A percentile compares a stretch with the other conserved stretches of the same genome.
Conservation (phyloP, 2,329 filamentous ascomycete species). For the Venturia effusa region DNA sequence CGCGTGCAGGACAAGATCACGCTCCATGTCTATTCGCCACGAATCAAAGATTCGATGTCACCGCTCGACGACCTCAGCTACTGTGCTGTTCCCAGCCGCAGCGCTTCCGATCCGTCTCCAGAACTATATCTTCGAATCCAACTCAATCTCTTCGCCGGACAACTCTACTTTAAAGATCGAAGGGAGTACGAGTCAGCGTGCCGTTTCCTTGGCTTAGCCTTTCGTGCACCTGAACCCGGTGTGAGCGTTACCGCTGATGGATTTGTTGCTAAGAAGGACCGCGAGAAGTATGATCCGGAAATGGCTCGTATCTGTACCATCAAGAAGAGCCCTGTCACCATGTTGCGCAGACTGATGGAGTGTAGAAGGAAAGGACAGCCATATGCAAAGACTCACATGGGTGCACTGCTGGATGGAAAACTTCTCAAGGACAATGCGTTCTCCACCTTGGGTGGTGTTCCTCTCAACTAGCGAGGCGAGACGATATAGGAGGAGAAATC, state of each 20-base stretch:
- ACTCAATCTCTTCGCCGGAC: slow-evolving; percentile 58
- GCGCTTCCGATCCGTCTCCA: slow-evolving; percentile 2
- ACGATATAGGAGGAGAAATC: slow-evolving; percentile 38
- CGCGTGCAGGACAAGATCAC: slow-evolving; percentile 22
- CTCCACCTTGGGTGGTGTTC: slow-evolving; percentile 31
- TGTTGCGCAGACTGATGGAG: background rate
- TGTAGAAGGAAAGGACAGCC: background rate
- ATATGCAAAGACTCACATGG: background rate
- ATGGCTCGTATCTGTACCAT: background rate
- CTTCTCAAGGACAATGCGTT: background rate
- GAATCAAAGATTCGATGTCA: slow-evolving; percentile 26
- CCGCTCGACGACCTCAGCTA: slow-evolving; percentile 37
- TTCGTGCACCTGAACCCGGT: background rate
- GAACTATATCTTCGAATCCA: slow-evolving; percentile 22
- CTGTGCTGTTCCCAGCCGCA: slow-evolving; percentile 27
- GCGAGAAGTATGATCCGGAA: background rate
- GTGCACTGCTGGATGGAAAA: background rate
- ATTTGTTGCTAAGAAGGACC: background rate
- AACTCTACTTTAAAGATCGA: slow-evolving; percentile 49
- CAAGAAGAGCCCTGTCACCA: background rate
- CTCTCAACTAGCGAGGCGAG: slow-evolving; percentile 46
- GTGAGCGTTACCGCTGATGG: background rate
- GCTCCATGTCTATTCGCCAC: slow-evolving; percentile 43
- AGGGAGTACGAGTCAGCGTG: slow-evolving; percentile 45
- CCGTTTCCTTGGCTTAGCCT: slow-evolving; percentile 38